phyloP scores from a whole-genome alignment of 2,329 filamentous ascomycete genomes.

The Nemania sp. region DNA sequence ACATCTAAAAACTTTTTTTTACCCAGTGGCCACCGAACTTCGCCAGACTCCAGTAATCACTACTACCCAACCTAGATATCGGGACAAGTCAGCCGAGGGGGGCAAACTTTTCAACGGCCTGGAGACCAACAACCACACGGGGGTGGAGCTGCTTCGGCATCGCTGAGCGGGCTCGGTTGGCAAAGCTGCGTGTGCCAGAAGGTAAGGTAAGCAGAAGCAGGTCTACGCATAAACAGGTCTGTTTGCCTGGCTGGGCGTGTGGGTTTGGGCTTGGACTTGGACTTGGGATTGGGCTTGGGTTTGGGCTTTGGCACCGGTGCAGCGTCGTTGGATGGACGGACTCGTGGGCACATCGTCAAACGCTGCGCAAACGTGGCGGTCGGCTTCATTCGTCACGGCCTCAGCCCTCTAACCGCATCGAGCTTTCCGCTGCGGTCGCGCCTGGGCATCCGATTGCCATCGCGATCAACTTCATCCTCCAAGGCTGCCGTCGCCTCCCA shows the following conservation, averaged over 20 bases:
- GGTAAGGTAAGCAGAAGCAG: not conserved
- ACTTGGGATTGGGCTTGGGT: too few species aligned
- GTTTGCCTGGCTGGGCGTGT: not conserved
- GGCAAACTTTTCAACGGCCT: not conserved
- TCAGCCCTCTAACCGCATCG: conserved; percentile 23
- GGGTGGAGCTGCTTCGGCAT: conserved; percentile 18
- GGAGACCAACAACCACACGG: not conserved
- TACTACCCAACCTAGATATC: not conserved
- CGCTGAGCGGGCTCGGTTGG: not conserved
- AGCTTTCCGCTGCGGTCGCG: conserved; percentile 7
- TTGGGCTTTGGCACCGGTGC: too few species aligned
- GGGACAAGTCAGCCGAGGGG: conserved; percentile 20
- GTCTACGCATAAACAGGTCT: not conserved
- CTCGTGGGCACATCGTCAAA: conserved; percentile 4
- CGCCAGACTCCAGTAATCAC: not conserved
- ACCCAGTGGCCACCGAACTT: not conserved
- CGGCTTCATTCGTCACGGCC: conserved; percentile 4
- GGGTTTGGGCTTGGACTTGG: not conserved
- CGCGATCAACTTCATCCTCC: conserved; percentile 13
- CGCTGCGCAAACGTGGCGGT: conserved; percentile 3
- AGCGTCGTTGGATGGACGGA: conserved; percentile 5
- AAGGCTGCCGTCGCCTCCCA: conserved; percentile 1
- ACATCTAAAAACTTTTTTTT: not conserved
- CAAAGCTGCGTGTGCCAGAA: not conserved
- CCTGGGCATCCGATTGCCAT: not conserved